These are phyloP conservation scores for Coemansia sp. DNA, from an alignment of 192 early-diverging fungal species.

Conservation along the genomic window DNA sequence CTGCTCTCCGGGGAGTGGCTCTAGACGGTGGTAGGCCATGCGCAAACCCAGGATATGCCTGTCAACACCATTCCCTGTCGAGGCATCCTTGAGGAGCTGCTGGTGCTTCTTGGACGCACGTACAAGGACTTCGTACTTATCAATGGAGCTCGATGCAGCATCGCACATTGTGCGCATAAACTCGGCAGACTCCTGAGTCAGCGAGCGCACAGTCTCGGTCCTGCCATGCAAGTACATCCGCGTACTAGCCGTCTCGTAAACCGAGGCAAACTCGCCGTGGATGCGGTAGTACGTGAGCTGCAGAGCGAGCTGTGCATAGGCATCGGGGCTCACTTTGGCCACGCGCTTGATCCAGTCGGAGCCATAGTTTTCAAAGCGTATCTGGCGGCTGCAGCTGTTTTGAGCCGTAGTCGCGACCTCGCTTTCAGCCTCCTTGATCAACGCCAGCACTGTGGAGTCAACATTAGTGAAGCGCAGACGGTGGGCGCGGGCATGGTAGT, in stretches of 20 bases:
- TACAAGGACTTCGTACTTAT: conserved; percentile 54
- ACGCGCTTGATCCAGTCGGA: conserved; percentile 69
- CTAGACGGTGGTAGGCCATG: conserved; percentile 53
- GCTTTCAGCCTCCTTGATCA: conserved; percentile 53
- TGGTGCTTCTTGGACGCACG: conserved; percentile 72
- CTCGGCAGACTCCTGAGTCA: conserved; percentile 62
- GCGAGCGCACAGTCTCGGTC: conserved; percentile 81
- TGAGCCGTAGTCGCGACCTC: conserved; percentile 51
- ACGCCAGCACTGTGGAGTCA: conserved; percentile 20
- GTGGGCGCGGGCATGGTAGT: conserved; percentile 57
- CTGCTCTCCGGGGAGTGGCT: conserved; percentile 37
- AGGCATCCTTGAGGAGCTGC: conserved; percentile 55
- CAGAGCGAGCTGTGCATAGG: conserved; percentile 81
- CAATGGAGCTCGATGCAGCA: conserved; percentile 13
- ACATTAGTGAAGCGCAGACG: conserved; percentile 25
- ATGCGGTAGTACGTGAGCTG: conserved; percentile 81
- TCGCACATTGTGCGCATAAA: conserved; percentile 70
- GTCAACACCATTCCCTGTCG: conserved; percentile 78
- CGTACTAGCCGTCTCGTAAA: conserved; percentile 85
- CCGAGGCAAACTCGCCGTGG: conserved; percentile 59
- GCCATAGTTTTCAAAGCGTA: conserved; percentile 70
- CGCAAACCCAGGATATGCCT: conserved; percentile 79
- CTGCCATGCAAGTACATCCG: conserved; percentile 77
- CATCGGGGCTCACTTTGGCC: conserved; percentile 69
- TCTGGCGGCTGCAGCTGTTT: conserved; percentile 60